Evolutionary conservation across 139 green algal genomes (phyloP).

Genomic region (Haematococcus lacustris): DNA sequence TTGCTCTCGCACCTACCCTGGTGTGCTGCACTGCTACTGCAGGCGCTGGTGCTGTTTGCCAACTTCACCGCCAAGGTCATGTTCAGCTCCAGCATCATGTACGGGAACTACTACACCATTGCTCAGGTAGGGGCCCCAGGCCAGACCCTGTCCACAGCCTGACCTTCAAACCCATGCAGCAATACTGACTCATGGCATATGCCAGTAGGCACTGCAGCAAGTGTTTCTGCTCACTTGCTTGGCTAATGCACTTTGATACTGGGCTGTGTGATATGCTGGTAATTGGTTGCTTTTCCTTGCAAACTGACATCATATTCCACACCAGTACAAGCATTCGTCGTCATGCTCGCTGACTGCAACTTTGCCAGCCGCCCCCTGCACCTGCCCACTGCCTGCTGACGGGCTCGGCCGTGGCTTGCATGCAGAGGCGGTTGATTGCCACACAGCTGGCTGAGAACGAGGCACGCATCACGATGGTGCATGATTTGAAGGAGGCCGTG

Average conservation of each 20-base stretch:
- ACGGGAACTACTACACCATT: constrained; percentile 36
- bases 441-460: constrained; percentile 14
- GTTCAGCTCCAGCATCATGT: constrained; percentile 33
- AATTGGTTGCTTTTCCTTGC: not conserved
- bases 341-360: no score
- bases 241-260: not conserved
- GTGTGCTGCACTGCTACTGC: no score
- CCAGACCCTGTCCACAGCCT: not conserved
- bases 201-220: not conserved
- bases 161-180: no score
- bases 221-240: not conserved
- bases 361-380: constrained; percentile 9
- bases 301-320: no score
- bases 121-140: constrained; percentile 9
- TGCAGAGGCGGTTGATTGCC: not conserved
- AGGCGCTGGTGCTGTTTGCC: constrained; percentile 10
- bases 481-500: constrained; percentile 5
- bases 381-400: not conserved
- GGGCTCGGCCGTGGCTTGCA: not conserved
- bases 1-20: no score
- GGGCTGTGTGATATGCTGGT: not conserved
- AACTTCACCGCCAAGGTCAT: constrained; percentile 17
- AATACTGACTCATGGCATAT: no score
- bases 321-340: no score
- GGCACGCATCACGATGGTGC: constrained; percentile 15